Evolutionary conservation across 176 grass and related monocot species (phyloP), one percentile per base, ranked within the genome.

Genomic region (Triticum urartu): DNA sequence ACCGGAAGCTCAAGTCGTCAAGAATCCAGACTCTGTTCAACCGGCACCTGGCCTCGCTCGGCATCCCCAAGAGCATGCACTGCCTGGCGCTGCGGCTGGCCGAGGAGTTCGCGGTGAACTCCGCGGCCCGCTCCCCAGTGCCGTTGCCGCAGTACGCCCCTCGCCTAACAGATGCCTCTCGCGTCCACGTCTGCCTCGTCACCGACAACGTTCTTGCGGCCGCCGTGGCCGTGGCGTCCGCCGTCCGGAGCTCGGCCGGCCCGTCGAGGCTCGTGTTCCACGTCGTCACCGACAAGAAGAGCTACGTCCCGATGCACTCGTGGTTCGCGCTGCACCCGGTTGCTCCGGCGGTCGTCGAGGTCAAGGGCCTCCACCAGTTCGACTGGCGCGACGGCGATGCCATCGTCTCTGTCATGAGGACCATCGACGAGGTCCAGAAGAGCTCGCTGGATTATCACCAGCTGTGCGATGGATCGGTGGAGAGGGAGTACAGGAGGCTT

Each of bases 281-380:
- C 85, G 83, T 99, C 76, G 80, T 99, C 78, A 99, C 97, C 15
- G 90, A 99, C 80, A 99, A 91, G 89, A 96, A 94, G 87, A 97
- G 88, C 71, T 97, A 93, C 67, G 85, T 90, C 18, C 79, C 94
- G 26, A 96, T 99, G 94, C 94, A 99, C 78, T 84, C 97, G 47
- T 99, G 97, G 97, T 99, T 99, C 83, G 92, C 94, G 42, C 79
- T 99, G 68, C 88, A 96, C 85, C 89, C 88, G 28, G 77, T 38
- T 3, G 17, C 67, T 75, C 94, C 97, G 12, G 94, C 94, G 0
- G 88, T 89, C 39, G 84, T 97, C 25, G 97, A 99, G 92, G 90
- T 99, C 63, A 94, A 77, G 87, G 92, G 97, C 9, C 89, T 99
- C 15, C 94, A 99, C 72, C 97, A 99, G 84, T 97, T 99, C 34